phyloP scores from a whole-genome alignment of 306 rosid species.

The Dalbergia oliveri region DNA sequence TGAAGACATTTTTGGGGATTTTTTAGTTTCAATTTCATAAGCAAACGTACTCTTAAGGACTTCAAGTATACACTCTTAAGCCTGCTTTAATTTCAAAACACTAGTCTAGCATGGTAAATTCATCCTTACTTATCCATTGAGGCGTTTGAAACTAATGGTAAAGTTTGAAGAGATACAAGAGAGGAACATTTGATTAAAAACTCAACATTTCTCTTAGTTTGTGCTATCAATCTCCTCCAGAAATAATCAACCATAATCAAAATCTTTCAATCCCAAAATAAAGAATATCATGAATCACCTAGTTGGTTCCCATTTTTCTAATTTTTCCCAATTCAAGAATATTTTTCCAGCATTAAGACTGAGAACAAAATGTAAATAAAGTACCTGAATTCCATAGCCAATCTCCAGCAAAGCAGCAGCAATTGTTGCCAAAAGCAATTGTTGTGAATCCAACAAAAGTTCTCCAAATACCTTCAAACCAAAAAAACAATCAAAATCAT shows the following conservation, averaged over 20 bases:
- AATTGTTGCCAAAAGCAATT: slow-evolving; percentile 80
- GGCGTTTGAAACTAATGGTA: slow-evolving; percentile 33
- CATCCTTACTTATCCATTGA: slow-evolving; percentile 28
- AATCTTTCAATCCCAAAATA: neutral
- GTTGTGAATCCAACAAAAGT: slow-evolving; percentile 80
- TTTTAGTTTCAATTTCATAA: slow-evolving; percentile 3
- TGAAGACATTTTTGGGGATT: neutral
- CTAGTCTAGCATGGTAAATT: neutral
- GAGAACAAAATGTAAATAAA: slow-evolving; percentile 32
- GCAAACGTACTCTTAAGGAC: slow-evolving; percentile 30
- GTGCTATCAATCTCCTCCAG: slow-evolving; percentile 12
- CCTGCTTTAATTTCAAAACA: slow-evolving; percentile 32
- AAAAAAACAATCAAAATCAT: slow-evolving; percentile 1
- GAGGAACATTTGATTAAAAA: slow-evolving; percentile 20
- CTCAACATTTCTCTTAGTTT: neutral
- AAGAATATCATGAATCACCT: neutral
- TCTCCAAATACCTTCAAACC: slow-evolving; percentile 82
- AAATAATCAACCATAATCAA: slow-evolving; percentile 9
- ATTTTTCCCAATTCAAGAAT: slow-evolving; percentile 15
- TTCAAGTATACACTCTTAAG: slow-evolving; percentile 17
- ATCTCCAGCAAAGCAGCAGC: slow-evolving; percentile 81
- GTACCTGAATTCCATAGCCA: slow-evolving; percentile 85
- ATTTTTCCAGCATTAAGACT: slow-evolving; percentile 8
- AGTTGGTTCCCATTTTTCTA: slow-evolving; percentile 1
- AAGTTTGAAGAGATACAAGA: neutral